Evolutionary conservation across 2,329 filamentous ascomycete species (phyloP), one percentile per base, ranked within the genome.

Genomic region (Diplodia scrobiculata): DNA sequence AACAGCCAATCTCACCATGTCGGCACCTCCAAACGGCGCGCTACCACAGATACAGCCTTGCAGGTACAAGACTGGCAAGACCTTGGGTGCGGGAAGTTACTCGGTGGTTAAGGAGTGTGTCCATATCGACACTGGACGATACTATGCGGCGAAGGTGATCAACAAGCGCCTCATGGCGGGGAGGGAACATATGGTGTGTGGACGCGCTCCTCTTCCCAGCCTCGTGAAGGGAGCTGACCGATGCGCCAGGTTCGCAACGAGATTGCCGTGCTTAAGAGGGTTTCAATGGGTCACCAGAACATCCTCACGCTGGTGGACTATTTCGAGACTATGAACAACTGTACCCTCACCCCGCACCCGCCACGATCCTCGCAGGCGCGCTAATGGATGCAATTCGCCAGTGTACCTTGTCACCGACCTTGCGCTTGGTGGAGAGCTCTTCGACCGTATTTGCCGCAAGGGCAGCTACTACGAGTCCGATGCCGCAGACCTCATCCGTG

Each of bases 301-400:
- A 98, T 99, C 76, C 82, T 99, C 68, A 99, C 95, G 1, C 85
- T 99, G 67, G 95, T 98, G 73, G 95, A 99, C 82, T 99, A 98
- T 80, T 99, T 99, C 76, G 95, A 99, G 82, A 99, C 95, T 6
- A 96, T 97, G 91, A 98, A 99, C 82, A 99, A 99, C 80, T 86
- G 87, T 89, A 79, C 66, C 83, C 73, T 36, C 27, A 13, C 32
- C 50, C 50, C 32, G n/a, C 11, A 48, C n/a, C 29, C n/a, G 7
- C 14, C 29, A 9, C 25, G 14, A 41, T 52, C n/a, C 21, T 2
- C 10, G 41, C 21, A 36, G 47, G 14, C 55, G 32, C 19, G 52
- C 51, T 50, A 38, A 65, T 53, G 7, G 29, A 10, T 25, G 5
- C 13, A 14, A 17, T 21, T 1, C 32, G n/a, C 13, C 70, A 88